These are phyloP conservation scores for Hymenoscyphus fraxineus DNA, from an alignment of 2,329 filamentous ascomycete genomes.

Conservation along the genomic window DNA sequence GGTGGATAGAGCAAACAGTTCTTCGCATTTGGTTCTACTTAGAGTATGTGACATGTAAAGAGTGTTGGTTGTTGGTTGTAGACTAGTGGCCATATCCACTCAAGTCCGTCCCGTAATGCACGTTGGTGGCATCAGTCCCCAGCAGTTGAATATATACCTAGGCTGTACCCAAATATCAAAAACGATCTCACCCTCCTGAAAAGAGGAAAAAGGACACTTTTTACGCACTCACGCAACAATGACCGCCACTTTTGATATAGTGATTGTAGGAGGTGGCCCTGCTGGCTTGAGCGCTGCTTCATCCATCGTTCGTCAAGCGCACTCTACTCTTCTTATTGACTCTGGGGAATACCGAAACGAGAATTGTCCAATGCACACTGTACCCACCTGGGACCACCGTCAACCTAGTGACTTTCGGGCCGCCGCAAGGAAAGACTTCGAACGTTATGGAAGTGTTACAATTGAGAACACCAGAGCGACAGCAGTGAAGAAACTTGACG, in stretches of 20 bases:
- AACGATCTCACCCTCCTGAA: no score
- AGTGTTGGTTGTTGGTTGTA: no score
- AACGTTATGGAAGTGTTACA: slow-evolving; percentile 36
- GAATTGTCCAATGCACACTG: slow-evolving; percentile 40
- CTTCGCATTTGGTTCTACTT: no score
- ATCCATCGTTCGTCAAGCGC: slow-evolving; percentile 37
- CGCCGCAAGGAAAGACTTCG: slow-evolving; percentile 35
- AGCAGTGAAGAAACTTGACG: slow-evolving; percentile 17
- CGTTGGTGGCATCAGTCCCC: no score
- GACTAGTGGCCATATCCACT: no score
- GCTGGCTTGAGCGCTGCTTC: slow-evolving; percentile 42
- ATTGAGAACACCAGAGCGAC: slow-evolving; percentile 30
- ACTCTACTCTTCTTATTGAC: slow-evolving; percentile 44
- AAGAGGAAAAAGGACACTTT: no score
- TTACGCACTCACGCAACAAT: no score
- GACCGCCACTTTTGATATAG: slow-evolving; percentile 25
- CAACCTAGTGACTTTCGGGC: slow-evolving; percentile 34
- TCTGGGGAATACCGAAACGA: slow-evolving; percentile 41
- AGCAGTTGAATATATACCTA: no score
- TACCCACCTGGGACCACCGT: slow-evolving; percentile 37
- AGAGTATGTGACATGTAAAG: no score
- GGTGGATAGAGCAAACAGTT: no score
- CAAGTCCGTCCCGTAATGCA: no score
- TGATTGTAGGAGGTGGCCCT: slow-evolving; percentile 42
- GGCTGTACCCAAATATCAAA: no score